Evolutionary conservation across 441 rosid species (phyloP).

Genomic region (Oxalis stricta): DNA sequence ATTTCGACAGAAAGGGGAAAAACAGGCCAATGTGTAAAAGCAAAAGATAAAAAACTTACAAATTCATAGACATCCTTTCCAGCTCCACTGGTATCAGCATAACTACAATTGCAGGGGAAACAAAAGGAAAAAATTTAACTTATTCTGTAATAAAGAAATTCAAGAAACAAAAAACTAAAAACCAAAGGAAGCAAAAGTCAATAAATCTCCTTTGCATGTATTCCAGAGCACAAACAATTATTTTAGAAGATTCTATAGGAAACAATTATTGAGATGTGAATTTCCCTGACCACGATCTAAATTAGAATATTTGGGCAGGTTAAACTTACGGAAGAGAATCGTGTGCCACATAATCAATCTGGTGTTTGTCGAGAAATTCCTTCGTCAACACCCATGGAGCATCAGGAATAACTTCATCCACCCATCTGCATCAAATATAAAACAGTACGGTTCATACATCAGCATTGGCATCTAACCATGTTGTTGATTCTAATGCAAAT

Average conservation of each 20-base stretch:
- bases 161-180: background rate
- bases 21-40: background rate
- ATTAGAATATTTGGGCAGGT: background rate
- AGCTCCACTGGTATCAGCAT: constrained; percentile 85
- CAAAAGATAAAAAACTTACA: constrained; percentile 30
- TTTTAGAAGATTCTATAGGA: no score
- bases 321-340: constrained; percentile 78
- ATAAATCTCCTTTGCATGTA: no score
- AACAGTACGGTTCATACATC: background rate
- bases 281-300: no score
- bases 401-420: constrained; percentile 83
- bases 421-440: constrained; percentile 41
- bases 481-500: background rate
- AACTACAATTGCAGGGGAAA: constrained; percentile 23
- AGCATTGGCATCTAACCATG: background rate
- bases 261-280: no score
- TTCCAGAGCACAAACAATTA: no score
- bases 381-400: constrained; percentile 78
- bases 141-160: background rate
- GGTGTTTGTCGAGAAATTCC: constrained; percentile 73
- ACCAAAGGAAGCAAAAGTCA: background rate
- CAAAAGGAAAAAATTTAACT: constrained; percentile 1
- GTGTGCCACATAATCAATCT: constrained; percentile 77
- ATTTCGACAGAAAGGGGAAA: background rate
- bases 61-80: constrained; percentile 89